Percentiles rank a stretch among this genome's conserved stretches.
Evolutionary conservation across 768 basidiomycete genomes (phyloP).

Genomic region (Suillus bovinus): DNA sequence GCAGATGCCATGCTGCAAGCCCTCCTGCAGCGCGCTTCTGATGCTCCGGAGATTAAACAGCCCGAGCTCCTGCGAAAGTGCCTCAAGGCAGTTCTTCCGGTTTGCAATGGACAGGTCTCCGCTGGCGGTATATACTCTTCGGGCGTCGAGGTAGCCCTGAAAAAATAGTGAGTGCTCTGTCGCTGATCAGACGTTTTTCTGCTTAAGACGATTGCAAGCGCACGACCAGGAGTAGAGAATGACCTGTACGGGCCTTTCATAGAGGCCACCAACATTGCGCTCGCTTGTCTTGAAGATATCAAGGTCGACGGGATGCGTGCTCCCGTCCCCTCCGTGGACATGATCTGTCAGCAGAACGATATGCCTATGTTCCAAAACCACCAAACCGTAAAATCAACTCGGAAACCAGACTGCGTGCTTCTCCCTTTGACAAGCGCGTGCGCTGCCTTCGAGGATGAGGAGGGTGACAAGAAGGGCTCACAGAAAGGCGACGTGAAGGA

Average conservation of each 20-base stretch:
- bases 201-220: background rate
- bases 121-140: no score
- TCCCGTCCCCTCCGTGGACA: background rate
- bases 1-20: no score
- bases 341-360: background rate
- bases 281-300: background rate
- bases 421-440: background rate
- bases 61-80: background rate
- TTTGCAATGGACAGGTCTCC: no score
- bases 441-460: background rate
- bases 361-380: background rate
- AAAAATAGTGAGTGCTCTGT: no score
- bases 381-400: background rate
- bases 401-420: slow-evolving; percentile 7
- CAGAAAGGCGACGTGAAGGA: background rate
- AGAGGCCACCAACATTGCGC: background rate
- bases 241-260: background rate
- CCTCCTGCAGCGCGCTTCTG: no score
- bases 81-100: background rate
- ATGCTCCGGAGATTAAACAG: background rate
- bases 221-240: background rate
- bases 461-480: background rate
- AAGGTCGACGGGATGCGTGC: background rate
- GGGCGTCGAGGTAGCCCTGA: no score
- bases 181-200: no score